Conservation (phyloP, 495 filamentous ascomycete species). For the Neohortaea acidophila region DNA sequence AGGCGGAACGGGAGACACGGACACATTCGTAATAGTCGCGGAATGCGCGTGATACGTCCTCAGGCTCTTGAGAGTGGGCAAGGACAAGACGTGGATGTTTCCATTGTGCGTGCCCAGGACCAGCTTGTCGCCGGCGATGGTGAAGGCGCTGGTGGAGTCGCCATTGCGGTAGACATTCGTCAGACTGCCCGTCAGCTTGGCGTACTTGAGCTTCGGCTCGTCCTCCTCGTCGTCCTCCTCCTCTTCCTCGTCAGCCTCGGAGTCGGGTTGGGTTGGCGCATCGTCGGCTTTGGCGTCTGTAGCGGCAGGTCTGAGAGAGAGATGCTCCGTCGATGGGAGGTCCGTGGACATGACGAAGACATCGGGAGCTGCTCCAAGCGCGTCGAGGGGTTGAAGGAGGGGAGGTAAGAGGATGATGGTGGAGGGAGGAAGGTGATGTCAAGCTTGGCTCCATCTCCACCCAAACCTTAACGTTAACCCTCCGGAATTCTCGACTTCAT, state of each 20-base stretch:
- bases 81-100: constrained; percentile 75
- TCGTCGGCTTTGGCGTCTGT: constrained; percentile 5
- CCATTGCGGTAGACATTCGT: constrained; percentile 77
- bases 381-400: background rate
- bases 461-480: no score
- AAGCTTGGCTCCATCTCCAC: background rate
- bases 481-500: no score
- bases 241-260: constrained; percentile 36
- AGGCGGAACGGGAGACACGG: constrained; percentile 78
- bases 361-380: constrained; percentile 16
- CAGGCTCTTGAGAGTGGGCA: constrained; percentile 64
- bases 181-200: constrained; percentile 63
- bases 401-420: no score
- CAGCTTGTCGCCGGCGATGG: constrained; percentile 93
- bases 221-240: constrained; percentile 84
- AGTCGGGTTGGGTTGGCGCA: background rate
- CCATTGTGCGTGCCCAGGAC: constrained; percentile 94
- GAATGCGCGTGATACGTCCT: constrained; percentile 81
- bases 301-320: constrained; percentile 2
- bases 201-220: constrained; percentile 91
- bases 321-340: constrained; percentile 9
- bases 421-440: constrained; percentile 9
- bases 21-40: constrained; percentile 76
- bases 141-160: constrained; percentile 79
- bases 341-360: constrained; percentile 27